phyloP scores from a whole-genome alignment of 164 flowering plant species.

The Chimonanthus praecox region DNA sequence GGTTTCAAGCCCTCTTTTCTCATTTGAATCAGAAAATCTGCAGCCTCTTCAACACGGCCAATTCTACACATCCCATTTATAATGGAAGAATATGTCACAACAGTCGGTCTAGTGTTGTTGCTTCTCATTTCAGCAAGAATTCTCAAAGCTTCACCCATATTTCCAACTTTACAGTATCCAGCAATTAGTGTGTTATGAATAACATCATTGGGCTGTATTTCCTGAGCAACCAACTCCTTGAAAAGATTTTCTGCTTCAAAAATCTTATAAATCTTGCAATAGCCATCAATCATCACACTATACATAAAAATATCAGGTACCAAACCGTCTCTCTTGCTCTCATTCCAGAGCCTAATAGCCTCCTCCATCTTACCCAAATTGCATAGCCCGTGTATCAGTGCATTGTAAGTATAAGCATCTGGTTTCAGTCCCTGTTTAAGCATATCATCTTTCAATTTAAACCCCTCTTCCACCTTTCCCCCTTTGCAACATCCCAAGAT shows the following conservation, averaged over 20 bases:
- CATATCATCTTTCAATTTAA: constrained; percentile 62
- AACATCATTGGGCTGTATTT: constrained; percentile 44
- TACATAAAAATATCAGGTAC: constrained; percentile 44
- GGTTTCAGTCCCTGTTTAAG: constrained; percentile 38
- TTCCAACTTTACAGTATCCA: constrained; percentile 48
- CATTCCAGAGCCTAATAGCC: constrained; percentile 49
- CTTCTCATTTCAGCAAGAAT: constrained; percentile 59
- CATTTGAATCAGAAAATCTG: constrained; percentile 46
- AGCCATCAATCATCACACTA: constrained; percentile 55
- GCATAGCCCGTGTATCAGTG: constrained; percentile 49
- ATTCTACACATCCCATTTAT: constrained; percentile 50
- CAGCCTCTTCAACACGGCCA: constrained; percentile 51
- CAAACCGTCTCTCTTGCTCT: constrained; percentile 37
- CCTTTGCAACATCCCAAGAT: constrained; percentile 47
- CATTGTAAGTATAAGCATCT: constrained; percentile 50
- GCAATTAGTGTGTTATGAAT: constrained; percentile 54
- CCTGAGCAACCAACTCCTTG: constrained; percentile 30
- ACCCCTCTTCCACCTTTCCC: constrained; percentile 49
- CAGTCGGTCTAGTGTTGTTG: constrained; percentile 43
- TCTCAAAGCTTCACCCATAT: constrained; percentile 37
- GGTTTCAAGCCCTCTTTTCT: constrained; percentile 46
- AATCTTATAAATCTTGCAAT: constrained; percentile 47
- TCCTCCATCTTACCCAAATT: constrained; percentile 48
- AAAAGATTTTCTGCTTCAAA: constrained; percentile 48
- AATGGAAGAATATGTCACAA: constrained; percentile 53